Evolutionary conservation across 257 asterid genomes (phyloP).

Genomic region (Rehmannia glutinosa): DNA sequence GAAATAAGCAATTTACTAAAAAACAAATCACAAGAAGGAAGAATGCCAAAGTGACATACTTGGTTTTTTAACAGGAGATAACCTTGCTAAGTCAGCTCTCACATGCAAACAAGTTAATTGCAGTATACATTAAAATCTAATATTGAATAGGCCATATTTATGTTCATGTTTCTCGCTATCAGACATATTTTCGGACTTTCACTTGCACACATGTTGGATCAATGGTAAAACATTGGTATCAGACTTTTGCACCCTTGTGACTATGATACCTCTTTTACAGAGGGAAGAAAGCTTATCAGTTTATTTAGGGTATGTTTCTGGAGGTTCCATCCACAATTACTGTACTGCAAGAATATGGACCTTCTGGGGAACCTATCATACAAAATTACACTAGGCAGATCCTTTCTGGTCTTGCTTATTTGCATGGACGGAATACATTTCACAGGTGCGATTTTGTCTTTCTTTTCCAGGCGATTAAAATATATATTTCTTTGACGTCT

Average conservation of each 20-base stretch:
- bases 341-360: conserved; percentile 90
- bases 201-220: not conserved
- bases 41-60: conserved; percentile 27
- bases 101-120: conserved; percentile 46
- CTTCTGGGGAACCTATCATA: conserved; percentile 85
- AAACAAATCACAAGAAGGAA: too few species aligned
- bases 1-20: too few species aligned
- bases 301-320: conserved; percentile 90
- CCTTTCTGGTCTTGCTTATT: conserved; percentile 80
- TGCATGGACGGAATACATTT: conserved; percentile 89
- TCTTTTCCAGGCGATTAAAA: conserved; percentile 1
- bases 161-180: not conserved
- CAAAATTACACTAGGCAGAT: conserved; percentile 94
- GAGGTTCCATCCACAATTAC: conserved; percentile 95
- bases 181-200: not conserved
- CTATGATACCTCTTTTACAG: conserved; percentile 29
- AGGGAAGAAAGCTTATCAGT: conserved; percentile 80
- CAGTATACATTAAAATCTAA: not conserved
- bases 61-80: conserved; percentile 61
- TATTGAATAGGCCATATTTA: not conserved
- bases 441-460: conserved; percentile 58
- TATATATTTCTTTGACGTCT: not conserved
- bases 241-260: not conserved
- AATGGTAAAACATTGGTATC: not conserved
- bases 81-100: conserved; percentile 78